Conservation (phyloP, 169 alveolate species). For the Plasmodium vivax region DNA sequence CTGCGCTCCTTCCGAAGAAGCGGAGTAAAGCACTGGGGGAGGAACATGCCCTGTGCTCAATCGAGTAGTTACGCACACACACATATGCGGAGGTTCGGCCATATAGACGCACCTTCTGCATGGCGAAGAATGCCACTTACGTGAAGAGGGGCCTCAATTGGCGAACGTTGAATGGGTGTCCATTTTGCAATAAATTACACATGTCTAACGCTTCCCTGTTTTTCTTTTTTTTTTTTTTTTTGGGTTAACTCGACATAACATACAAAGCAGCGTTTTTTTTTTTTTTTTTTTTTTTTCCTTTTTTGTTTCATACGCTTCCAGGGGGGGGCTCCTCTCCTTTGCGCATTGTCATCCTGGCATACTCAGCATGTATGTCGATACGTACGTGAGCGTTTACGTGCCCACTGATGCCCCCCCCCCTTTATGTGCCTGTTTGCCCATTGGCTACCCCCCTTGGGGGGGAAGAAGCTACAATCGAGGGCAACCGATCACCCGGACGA, state of each 20-base stretch:
- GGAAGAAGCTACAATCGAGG: neutral
- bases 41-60: neutral
- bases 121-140: neutral
- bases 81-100: neutral
- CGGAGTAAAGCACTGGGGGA: neutral
- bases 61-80: neutral
- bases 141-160: neutral
- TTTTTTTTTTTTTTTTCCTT: neutral
- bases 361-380: neutral
- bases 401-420: neutral
- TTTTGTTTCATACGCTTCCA: neutral
- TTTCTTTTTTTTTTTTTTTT: neutral
- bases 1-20: neutral
- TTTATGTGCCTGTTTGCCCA: neutral
- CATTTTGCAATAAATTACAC: neutral
- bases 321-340: neutral
- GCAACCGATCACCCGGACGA: neutral
- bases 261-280: neutral
- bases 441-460: neutral
- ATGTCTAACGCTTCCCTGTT: conserved; percentile 1
- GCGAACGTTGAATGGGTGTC: neutral
- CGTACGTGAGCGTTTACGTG: neutral
- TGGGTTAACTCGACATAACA: neutral
- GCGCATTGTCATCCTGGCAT: neutral
- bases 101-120: neutral